Percentiles rank a stretch among this genome's conserved stretches.
These are phyloP conservation scores for Candida sanyaensis DNA, from an alignment of 1,139 yeast genomes.

Conservation along the genomic window DNA sequence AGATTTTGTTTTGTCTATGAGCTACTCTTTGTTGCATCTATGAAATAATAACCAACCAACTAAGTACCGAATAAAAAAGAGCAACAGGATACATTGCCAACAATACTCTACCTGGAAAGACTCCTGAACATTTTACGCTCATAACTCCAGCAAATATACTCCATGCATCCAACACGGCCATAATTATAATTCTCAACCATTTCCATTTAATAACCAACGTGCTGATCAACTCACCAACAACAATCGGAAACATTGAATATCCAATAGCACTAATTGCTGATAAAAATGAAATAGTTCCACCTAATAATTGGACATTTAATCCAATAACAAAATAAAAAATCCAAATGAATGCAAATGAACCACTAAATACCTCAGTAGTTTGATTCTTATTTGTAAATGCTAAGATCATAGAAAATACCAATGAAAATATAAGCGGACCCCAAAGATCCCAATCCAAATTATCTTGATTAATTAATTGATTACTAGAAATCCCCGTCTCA, in stretches of 20 bases:
- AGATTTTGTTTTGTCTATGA: background rate
- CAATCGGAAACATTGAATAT: conserved; percentile 77
- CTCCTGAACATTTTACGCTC: conserved; percentile 70
- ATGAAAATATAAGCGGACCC: conserved; percentile 83
- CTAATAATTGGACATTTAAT: conserved; percentile 72
- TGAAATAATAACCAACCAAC: conserved; percentile 79
- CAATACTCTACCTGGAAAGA: conserved; percentile 65
- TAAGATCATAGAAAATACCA: conserved; percentile 59
- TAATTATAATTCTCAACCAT: conserved; percentile 55
- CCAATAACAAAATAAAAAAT: conserved; percentile 59
- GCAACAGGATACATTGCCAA: conserved; percentile 82
- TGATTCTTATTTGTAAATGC: conserved; percentile 46
- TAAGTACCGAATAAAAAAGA: conserved; percentile 67
- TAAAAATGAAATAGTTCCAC: conserved; percentile 69
- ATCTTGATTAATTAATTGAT: conserved; percentile 24
- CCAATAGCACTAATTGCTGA: conserved; percentile 83
- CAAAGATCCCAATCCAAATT: conserved; percentile 81
- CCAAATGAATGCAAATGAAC: conserved; percentile 52
- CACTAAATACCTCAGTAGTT: conserved; percentile 52
- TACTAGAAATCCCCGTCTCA: conserved; percentile 17
- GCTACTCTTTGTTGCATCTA: conserved; percentile 21
- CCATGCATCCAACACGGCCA: conserved; percentile 63
- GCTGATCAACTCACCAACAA: conserved; percentile 63
- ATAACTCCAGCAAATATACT: conserved; percentile 69
- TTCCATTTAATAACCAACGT: conserved; percentile 54